Conservation (phyloP, 139 green algal species). For the Trebouxia sp. region DNA sequence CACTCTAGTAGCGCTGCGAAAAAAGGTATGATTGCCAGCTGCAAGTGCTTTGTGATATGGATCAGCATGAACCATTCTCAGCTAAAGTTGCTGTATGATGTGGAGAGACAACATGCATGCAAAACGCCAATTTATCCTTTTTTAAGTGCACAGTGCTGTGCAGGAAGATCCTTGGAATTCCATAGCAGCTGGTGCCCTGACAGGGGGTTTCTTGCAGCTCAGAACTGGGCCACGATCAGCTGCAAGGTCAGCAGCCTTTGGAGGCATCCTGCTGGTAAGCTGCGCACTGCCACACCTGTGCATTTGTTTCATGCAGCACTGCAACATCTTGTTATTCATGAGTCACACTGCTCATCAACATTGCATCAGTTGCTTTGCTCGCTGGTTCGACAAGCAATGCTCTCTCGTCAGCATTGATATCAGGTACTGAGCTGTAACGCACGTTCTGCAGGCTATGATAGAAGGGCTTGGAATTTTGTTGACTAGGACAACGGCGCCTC, state of each 20-base stretch:
- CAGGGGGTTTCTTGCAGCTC: constrained; percentile 93
- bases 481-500: constrained; percentile 82
- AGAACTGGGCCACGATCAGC: constrained; percentile 77
- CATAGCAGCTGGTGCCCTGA: constrained; percentile 89
- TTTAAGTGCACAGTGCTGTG: neutral
- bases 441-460: constrained; percentile 84
- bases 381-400: neutral
- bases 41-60: neutral
- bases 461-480: constrained; percentile 97
- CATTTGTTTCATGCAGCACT: neutral
- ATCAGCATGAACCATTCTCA: neutral
- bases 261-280: constrained; percentile 86
- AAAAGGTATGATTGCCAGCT: constrained; percentile 66
- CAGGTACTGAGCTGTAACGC: neutral
- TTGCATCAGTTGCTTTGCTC: neutral
- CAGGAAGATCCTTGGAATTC: constrained; percentile 98
- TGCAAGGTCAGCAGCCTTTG: constrained; percentile 84
- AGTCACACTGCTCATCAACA: neutral
- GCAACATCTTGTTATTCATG: neutral
- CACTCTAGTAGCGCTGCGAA: constrained; percentile 86
- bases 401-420: neutral
- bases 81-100: neutral
- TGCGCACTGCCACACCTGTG: neutral
- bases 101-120: no score
- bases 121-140: no score